Evolutionary conservation across 805 yeast genomes (phyloP), one percentile per base, ranked within the genome.

Genomic region (Kodamaea hsintzibuensis): DNA sequence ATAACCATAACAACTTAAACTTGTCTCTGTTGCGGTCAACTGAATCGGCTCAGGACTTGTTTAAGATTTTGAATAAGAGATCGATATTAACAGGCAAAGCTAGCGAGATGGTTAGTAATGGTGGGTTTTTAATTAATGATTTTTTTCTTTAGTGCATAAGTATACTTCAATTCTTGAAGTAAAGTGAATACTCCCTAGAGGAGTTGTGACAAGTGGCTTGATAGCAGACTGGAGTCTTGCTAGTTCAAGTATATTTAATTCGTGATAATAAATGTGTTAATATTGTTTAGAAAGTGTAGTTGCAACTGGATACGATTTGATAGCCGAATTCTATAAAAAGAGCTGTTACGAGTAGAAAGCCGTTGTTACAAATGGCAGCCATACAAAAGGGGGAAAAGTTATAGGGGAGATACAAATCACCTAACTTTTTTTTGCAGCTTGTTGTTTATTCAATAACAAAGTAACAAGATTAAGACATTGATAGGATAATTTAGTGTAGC

Each of bases 41-140:
- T 18, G 62, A 60, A 40, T 17, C 39, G 12, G 60, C 61, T 6
- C 59, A 68, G 50, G 74, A 73, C 49, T 59, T 70, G 30, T 64
- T 62, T 49, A 70, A 65, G 58, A 63, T 72, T 42, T 63, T 76
- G 58, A 76, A 73, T 55, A 68, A 67, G 49, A 60, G 70, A 49
- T 69, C 74, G 40, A 65, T 75, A 47, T 59, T 74, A 43, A 62
- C 71, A 30, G 79, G 79, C 46, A 71, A 67, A 57, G 77, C 78
- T 51, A 72, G 76, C 53, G 79, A 75, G 62, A 76, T 75, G 76
- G 71, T 76, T 52, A 70, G 79, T 50, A 66, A 73, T 27, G 72
- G 76, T 22, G 73, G 69, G 47, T 72, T 76, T 53, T 60, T 75
- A 57, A 70, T 76, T 58, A 74, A 74, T 57, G 80, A 76, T 53